Evolutionary conservation across 2,329 filamentous ascomycete genomes (phyloP).

Genomic region (Alternaria brassicae): DNA sequence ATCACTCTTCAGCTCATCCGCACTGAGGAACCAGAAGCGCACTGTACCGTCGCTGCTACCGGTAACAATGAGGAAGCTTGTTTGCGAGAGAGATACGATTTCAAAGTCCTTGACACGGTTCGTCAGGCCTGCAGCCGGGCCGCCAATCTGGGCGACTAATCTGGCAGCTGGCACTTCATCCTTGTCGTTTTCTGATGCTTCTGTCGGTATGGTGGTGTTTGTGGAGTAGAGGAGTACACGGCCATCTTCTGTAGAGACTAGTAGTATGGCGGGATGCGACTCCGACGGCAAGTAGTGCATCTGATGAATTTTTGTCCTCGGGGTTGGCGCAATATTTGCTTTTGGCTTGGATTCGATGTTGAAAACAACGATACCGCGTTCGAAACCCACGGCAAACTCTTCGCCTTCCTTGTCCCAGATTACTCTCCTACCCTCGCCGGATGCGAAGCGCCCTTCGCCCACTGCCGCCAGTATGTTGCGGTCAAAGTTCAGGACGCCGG

Average conservation of each 20-base stretch:
- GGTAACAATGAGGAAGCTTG: slow-evolving; percentile 66
- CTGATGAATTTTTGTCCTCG: slow-evolving; percentile 82
- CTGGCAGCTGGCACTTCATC: slow-evolving; percentile 64
- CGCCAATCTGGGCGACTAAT: slow-evolving; percentile 78
- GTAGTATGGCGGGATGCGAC: slow-evolving; percentile 65
- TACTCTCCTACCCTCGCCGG: slow-evolving; percentile 83
- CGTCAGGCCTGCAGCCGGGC: slow-evolving; percentile 69
- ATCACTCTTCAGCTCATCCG: slow-evolving; percentile 31
- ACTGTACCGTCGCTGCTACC: slow-evolving; percentile 86
- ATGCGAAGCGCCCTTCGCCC: slow-evolving; percentile 77
- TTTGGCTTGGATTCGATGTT: slow-evolving; percentile 85
- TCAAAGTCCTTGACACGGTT: slow-evolving; percentile 90
- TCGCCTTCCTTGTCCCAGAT: slow-evolving; percentile 79
- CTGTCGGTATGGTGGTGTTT: slow-evolving; percentile 55
- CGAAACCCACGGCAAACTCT: slow-evolving; percentile 89
- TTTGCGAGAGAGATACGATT: slow-evolving; percentile 59
- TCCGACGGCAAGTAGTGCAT: slow-evolving; percentile 71
- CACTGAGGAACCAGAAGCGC: slow-evolving; percentile 73
- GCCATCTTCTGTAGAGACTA: slow-evolving; percentile 89
- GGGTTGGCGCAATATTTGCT: slow-evolving; percentile 72
- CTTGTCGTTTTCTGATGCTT: slow-evolving; percentile 48
- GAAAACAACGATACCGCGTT: slow-evolving; percentile 83
- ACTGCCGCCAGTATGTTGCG: slow-evolving; percentile 74
- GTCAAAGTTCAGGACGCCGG: slow-evolving; percentile 86
- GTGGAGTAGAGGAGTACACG: slow-evolving; percentile 84